Evolutionary conservation across 176 grass and related monocot genomes (phyloP).

Genomic region (Saccharum spontaneum): DNA sequence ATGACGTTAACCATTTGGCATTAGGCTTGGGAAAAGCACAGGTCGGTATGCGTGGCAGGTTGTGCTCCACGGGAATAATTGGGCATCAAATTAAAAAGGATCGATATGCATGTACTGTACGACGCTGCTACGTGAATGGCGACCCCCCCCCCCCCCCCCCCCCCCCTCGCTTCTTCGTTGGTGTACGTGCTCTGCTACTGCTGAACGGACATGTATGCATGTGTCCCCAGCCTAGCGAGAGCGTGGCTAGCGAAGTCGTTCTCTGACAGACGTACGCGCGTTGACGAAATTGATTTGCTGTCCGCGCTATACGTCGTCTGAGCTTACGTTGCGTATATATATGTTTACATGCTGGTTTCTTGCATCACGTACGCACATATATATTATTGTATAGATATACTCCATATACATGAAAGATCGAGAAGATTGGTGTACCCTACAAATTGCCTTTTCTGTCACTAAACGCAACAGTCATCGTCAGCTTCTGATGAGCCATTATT

Average conservation of each 20-base stretch:
- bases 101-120: background rate
- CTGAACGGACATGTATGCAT: background rate
- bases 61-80: slow-evolving; percentile 18
- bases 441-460: background rate
- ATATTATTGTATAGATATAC: background rate
- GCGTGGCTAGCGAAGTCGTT: background rate
- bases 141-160: background rate
- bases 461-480: background rate
- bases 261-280: background rate
- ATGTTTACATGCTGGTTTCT: background rate
- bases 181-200: slow-evolving; percentile 10
- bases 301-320: background rate
- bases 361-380: background rate
- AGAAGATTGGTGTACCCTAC: background rate
- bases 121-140: background rate
- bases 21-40: background rate
- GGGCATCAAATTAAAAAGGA: background rate
- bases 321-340: background rate
- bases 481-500: background rate
- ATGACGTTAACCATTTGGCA: background rate
- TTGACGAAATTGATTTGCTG: background rate
- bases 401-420: background rate
- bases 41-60: slow-evolving; percentile 29
- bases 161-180: background rate
- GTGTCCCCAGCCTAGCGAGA: background rate